Evolutionary conservation across 2,329 filamentous ascomycete genomes (phyloP), one percentile per base, ranked within the genome.

Genomic region (Pestalotiopsis sp.): DNA sequence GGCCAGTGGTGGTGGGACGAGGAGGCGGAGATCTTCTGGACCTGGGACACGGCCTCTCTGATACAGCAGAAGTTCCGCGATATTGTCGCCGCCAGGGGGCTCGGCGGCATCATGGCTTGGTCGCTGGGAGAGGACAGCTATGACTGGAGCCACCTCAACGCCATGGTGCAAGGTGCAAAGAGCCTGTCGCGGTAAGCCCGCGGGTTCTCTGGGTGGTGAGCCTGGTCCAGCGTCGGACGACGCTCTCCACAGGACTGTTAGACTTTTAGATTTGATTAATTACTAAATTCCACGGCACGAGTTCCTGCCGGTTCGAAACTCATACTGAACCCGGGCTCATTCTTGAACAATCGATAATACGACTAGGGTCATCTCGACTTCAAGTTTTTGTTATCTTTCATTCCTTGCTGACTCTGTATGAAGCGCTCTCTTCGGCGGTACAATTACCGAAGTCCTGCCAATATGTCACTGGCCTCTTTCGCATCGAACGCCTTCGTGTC

Each of bases 51-150:
- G 0, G 82, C 85, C 0, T 81, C 83, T 7, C 82, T 88, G 13
- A 89, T 94, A 64, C 72, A 76, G 13, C 80, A 81, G 67, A 94
- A 94, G 79, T 88, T 93, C 68, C 78, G 83, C 3, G 76, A 84
- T 4, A 84, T 94, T 44, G 82, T 92, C 3, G 79, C 82, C 38
- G 81, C 81, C 39, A 84, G 85, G 74, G 77, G 80, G 1, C 76
- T 94, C 0, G 91, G 91, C 1, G 92, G 92, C 17, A 87, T 92
- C 4, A 93, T 94, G 84, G 91, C 91, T 0, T 94, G 91, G 91
- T 91, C 89, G 22, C 74, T 94, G 68, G 91, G 90, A 1, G 91
- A 94, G 78, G 91, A 94, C 73, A 81, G 76, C 10, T 73, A 77
- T 35, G 71, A 80, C 35, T 85, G 78, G 75, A 75, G 70, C 57